phyloP scores from a whole-genome alignment of 768 basidiomycete species.

The Boletellus emodensis region DNA sequence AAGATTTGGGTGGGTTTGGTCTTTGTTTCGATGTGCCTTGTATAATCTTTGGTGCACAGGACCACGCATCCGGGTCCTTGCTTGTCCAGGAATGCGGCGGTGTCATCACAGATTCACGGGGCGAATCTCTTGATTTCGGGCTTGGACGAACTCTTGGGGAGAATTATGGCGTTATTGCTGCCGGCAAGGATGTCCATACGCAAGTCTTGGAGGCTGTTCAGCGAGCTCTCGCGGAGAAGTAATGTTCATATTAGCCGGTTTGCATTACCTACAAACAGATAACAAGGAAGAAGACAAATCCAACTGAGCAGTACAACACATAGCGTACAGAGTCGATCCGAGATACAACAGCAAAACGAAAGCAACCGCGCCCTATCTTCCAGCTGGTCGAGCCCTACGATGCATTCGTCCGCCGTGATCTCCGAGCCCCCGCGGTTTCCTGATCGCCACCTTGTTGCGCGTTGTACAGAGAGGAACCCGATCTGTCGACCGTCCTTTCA shows the following conservation, averaged over 20 bases:
- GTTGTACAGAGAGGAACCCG: constrained; percentile 43
- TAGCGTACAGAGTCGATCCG: constrained; percentile 9
- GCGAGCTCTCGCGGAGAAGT: constrained; percentile 41
- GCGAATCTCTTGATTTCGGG: constrained; percentile 77
- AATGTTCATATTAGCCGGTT: no score
- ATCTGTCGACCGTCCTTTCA: constrained; percentile 70
- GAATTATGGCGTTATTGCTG: constrained; percentile 87
- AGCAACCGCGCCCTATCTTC: background rate
- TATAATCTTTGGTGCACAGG: constrained; percentile 41
- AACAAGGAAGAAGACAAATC: no score
- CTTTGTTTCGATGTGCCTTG: no score
- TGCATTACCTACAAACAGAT: no score
- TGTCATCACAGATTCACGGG: constrained; percentile 79
- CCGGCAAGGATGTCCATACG: constrained; percentile 65
- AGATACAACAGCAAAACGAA: background rate
- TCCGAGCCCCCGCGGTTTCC: constrained; percentile 15
- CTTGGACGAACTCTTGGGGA: constrained; percentile 79
- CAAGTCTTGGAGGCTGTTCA: constrained; percentile 73
- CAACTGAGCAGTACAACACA: constrained; percentile 1
- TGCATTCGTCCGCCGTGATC: constrained; percentile 14
- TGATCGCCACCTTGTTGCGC: constrained; percentile 10
- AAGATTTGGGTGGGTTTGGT: constrained; percentile 85
- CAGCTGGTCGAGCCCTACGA: background rate
- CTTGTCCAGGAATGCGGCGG: constrained; percentile 90
- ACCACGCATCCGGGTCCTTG: constrained; percentile 84